These are phyloP conservation scores for Ophidiomyces ophidiicola DNA, from an alignment of 2,329 filamentous ascomycete genomes.

Conservation along the genomic window DNA sequence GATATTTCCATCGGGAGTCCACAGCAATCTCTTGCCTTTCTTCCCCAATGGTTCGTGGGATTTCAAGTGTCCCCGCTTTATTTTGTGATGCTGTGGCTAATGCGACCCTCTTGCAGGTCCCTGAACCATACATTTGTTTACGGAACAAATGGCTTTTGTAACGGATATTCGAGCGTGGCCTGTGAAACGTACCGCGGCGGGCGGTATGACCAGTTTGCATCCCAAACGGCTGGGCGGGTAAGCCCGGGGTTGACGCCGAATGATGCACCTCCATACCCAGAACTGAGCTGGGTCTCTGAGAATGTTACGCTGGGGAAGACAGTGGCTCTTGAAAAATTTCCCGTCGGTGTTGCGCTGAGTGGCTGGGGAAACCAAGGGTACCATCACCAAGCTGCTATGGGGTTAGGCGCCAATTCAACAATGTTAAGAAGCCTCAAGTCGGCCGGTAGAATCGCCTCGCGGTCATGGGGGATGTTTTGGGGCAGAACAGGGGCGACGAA, in stretches of 20 bases:
- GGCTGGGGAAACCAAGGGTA: not conserved
- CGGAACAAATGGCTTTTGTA: slow-evolving; percentile 5
- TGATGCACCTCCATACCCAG: not conserved
- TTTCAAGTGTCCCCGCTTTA: not conserved
- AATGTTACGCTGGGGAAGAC: not conserved
- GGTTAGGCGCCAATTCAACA: slow-evolving; percentile 6
- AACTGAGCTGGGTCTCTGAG: slow-evolving; percentile 5
- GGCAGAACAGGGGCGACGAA: slow-evolving; percentile 9
- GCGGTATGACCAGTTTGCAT: slow-evolving; percentile 3
- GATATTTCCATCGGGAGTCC: slow-evolving; percentile 5
- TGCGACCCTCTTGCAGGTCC: not conserved
- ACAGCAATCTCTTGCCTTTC: slow-evolving; percentile 1
- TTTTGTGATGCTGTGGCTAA: not conserved
- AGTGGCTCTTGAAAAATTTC: not conserved
- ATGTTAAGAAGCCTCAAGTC: slow-evolving; percentile 2
- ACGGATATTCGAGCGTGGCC: not conserved
- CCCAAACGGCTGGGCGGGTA: not conserved
- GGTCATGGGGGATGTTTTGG: slow-evolving; percentile 14
- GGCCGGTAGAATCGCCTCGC: slow-evolving; percentile 8
- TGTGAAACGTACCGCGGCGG: slow-evolving; percentile 1
- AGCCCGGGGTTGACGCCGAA: not conserved
- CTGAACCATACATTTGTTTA: slow-evolving; percentile 7
- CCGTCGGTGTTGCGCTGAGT: slow-evolving; percentile 2
- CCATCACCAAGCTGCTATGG: slow-evolving; percentile 1
- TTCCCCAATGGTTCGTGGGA: slow-evolving; percentile 2